Percentiles rank a stretch among this genome's conserved stretches.
These are phyloP conservation scores for Physcia stellaris DNA, from an alignment of 495 filamentous ascomycete genomes.

Conservation along the genomic window DNA sequence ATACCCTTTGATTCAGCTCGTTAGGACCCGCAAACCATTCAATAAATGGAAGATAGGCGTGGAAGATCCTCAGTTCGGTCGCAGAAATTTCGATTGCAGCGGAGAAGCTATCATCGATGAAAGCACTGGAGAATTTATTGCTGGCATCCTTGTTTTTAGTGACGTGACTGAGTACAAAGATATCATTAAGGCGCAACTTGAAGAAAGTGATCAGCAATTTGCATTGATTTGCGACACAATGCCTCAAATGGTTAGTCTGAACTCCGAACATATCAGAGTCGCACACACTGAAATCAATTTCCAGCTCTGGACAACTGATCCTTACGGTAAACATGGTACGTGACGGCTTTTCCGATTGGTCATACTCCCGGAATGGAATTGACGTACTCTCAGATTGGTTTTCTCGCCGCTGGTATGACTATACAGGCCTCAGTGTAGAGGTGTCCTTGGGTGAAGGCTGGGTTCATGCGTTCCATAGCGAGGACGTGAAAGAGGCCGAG, in stretches of 20 bases:
- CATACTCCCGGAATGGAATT: no score
- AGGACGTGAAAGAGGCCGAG: constrained; percentile 39
- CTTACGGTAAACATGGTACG: constrained; percentile 41
- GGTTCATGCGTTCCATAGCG: constrained; percentile 31
- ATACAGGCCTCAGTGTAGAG: constrained; percentile 48
- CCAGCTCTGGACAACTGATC: constrained; percentile 51
- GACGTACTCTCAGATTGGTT: no score
- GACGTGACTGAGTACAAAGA: constrained; percentile 51
- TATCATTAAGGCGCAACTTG: constrained; percentile 44
- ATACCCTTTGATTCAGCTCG: constrained; percentile 44
- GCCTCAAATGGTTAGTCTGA: constrained; percentile 56
- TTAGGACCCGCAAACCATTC: constrained; percentile 40
- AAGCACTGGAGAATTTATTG: constrained; percentile 50
- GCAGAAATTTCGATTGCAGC: constrained; percentile 40
- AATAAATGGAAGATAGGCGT: constrained; percentile 44
- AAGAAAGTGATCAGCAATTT: constrained; percentile 52
- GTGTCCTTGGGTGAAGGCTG: constrained; percentile 31
- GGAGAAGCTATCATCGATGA: constrained; percentile 46
- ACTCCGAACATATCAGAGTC: constrained; percentile 25
- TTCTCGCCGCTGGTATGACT: constrained; percentile 54
- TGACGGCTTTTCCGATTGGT: no score
- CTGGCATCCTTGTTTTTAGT: constrained; percentile 46
- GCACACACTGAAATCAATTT: constrained; percentile 2
- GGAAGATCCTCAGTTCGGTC: constrained; percentile 28
- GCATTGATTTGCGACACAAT: constrained; percentile 55